phyloP scores from a whole-genome alignment of 2,329 filamentous ascomycete genomes.

The Graphilbum ipis-grandicollis region DNA sequence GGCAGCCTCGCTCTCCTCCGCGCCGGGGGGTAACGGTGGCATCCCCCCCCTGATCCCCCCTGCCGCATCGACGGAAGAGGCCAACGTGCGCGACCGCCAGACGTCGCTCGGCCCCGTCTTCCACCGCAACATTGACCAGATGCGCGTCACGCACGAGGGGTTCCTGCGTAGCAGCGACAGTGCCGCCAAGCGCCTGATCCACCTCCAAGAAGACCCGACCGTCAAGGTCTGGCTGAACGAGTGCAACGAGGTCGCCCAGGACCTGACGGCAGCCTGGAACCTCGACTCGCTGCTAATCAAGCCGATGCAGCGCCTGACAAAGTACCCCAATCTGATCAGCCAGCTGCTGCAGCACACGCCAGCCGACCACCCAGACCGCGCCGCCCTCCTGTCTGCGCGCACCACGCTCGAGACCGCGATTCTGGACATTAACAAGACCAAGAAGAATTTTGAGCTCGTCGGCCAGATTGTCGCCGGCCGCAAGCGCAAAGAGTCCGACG shows the following conservation, averaged over 20 bases:
- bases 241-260: slow-evolving; percentile 81
- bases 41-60: neutral
- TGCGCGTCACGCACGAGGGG: slow-evolving; percentile 42
- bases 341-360: slow-evolving; percentile 68
- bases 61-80: slow-evolving; percentile 16
- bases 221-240: slow-evolving; percentile 79
- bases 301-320: slow-evolving; percentile 83
- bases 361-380: slow-evolving; percentile 65
- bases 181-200: slow-evolving; percentile 41
- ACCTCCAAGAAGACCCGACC: slow-evolving; percentile 44
- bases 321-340: slow-evolving; percentile 76
- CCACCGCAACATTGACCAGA: slow-evolving; percentile 36
- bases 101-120: slow-evolving; percentile 37
- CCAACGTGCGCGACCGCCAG: slow-evolving; percentile 33
- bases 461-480: slow-evolving; percentile 70
- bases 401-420: slow-evolving; percentile 46
- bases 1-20: too few species aligned
- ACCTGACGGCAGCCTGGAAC: slow-evolving; percentile 88
- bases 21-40: too few species aligned
- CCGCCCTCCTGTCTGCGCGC: slow-evolving; percentile 38
- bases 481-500: slow-evolving; percentile 78
- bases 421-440: slow-evolving; percentile 83
- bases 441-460: slow-evolving; percentile 85
- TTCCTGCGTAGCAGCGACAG: slow-evolving; percentile 47
- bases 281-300: slow-evolving; percentile 93